Evolutionary conservation across 495 filamentous ascomycete genomes (phyloP).

Genomic region (Talaromyces wortmannii): DNA sequence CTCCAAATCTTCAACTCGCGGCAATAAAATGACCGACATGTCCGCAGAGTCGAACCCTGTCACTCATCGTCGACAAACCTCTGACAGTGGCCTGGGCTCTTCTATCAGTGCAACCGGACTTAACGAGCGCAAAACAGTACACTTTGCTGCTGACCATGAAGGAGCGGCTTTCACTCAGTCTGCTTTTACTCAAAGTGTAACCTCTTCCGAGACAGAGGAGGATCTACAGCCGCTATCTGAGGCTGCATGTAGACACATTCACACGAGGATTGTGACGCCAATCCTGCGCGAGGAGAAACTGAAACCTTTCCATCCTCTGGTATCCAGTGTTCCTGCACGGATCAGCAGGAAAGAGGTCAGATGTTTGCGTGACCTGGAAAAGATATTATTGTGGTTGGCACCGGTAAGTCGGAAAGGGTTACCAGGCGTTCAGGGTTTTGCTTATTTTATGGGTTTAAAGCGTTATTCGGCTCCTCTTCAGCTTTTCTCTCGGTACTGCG

Average conservation of each 20-base stretch:
- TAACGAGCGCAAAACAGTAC: neutral
- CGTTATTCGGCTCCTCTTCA: slow-evolving; percentile 59
- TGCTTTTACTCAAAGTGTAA: neutral
- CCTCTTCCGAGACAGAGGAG: slow-evolving; percentile 4
- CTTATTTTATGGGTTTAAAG: slow-evolving; percentile 66
- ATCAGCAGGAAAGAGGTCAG: slow-evolving; percentile 75
- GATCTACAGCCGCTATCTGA: slow-evolving; percentile 4
- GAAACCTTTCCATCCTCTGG: slow-evolving; percentile 72
- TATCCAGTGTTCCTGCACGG: slow-evolving; percentile 65
- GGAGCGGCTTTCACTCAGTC: neutral
- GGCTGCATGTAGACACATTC: slow-evolving; percentile 47
- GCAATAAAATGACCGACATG: neutral
- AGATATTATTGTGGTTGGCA: slow-evolving; percentile 78
- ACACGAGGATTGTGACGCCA: slow-evolving; percentile 49
- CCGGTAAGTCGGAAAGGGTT: slow-evolving; percentile 63
- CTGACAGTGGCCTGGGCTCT: slow-evolving; percentile 51
- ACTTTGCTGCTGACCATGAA: neutral
- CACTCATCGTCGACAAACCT: slow-evolving; percentile 29
- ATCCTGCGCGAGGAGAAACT: slow-evolving; percentile 48
- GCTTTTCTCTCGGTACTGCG: slow-evolving; percentile 77
- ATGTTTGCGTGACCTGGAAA: slow-evolving; percentile 83
- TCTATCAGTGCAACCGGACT: slow-evolving; percentile 33
- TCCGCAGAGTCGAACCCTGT: neutral
- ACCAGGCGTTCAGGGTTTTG: slow-evolving; percentile 48
- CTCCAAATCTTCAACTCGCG: too few species aligned